Evolutionary conservation across 1,284 basidiomycete species (phyloP).

Genomic region (Ganoderma sinense): DNA sequence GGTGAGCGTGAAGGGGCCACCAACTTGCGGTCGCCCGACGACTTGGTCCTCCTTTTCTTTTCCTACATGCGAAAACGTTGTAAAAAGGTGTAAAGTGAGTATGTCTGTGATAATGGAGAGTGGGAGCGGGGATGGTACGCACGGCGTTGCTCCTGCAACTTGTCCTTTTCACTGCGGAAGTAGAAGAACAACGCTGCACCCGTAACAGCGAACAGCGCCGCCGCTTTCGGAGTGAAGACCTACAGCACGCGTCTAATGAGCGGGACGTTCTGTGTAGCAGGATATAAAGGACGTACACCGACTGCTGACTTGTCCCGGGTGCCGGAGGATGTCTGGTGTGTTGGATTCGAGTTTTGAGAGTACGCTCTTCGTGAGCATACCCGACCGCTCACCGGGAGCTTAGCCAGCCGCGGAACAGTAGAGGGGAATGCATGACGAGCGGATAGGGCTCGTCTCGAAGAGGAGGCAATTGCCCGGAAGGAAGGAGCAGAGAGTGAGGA

Average conservation of each 20-base stretch:
- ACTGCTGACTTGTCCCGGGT: conserved; percentile 50
- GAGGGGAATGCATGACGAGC: conserved; percentile 8
- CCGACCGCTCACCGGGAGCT: not conserved
- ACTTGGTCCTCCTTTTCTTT: conserved; percentile 68
- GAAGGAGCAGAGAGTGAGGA: conserved; percentile 20
- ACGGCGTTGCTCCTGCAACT: conserved; percentile 67
- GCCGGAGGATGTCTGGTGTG: conserved; percentile 36
- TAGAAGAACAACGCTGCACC: conserved; percentile 88
- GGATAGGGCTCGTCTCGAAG: conserved; percentile 8
- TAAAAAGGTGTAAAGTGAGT: not conserved
- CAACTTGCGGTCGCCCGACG: conserved; percentile 81
- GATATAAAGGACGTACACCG: conserved; percentile 42
- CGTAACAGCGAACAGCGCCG: conserved; percentile 82
- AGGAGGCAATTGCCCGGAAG: conserved; percentile 18
- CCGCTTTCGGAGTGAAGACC: conserved; percentile 91
- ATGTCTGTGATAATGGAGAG: not conserved
- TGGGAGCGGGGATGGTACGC: conserved; percentile 21
- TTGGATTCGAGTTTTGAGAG: conserved; percentile 28
- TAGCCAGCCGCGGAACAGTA: too few species aligned
- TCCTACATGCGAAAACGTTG: conserved; percentile 48
- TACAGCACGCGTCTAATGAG: conserved; percentile 40
- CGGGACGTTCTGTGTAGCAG: conserved; percentile 13
- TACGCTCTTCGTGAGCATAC: conserved; percentile 22
- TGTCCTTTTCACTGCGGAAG: conserved; percentile 88
- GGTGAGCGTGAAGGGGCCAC: conserved; percentile 87